These are phyloP conservation scores for Trichosporon sp. DNA, from an alignment of 1,284 basidiomycete genomes.

Conservation along the genomic window DNA sequence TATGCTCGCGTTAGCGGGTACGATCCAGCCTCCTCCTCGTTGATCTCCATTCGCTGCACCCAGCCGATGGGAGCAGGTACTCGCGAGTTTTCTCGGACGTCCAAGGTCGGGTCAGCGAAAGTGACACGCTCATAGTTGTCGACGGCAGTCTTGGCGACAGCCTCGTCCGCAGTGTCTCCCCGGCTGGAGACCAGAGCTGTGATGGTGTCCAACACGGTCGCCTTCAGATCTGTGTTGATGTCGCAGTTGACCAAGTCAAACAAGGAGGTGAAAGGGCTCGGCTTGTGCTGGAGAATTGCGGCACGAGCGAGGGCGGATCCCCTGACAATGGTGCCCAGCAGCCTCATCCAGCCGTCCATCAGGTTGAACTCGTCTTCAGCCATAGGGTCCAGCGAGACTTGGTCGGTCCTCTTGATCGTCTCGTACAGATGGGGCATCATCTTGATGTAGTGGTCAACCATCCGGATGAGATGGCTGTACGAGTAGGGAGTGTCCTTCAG, in stretches of 20 bases:
- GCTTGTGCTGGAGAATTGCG: slow-evolving; percentile 61
- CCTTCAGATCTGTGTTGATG: slow-evolving; percentile 83
- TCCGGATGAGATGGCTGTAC: slow-evolving; percentile 34
- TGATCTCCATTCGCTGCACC: slow-evolving; percentile 57
- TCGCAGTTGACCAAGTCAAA: slow-evolving; percentile 72
- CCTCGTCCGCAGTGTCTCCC: slow-evolving; percentile 59
- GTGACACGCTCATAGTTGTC: slow-evolving; percentile 62
- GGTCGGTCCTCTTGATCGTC: slow-evolving; percentile 29
- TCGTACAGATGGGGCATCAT: slow-evolving; percentile 41
- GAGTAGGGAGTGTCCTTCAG: slow-evolving; percentile 37
- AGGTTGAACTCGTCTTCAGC: slow-evolving; percentile 30
- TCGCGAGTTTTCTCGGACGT: slow-evolving; percentile 27
- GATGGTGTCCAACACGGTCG: slow-evolving; percentile 73
- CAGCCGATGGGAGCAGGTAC: slow-evolving; percentile 37
- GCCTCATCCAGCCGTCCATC: slow-evolving; percentile 41
- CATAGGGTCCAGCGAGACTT: slow-evolving; percentile 27
- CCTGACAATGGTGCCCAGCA: slow-evolving; percentile 72
- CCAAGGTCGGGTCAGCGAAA: slow-evolving; percentile 50
- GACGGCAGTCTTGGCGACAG: slow-evolving; percentile 66
- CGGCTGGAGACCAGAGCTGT: slow-evolving; percentile 77
- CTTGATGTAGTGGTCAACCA: slow-evolving; percentile 39
- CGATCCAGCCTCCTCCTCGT: slow-evolving; percentile 68
- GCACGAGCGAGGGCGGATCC: slow-evolving; percentile 54
- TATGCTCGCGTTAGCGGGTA: slow-evolving; percentile 88
- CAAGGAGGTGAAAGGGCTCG: slow-evolving; percentile 70